Evolutionary conservation across 2,329 filamentous ascomycete species (phyloP), one percentile per base, ranked within the genome.

Genomic region (Fusarium pilosicola): DNA sequence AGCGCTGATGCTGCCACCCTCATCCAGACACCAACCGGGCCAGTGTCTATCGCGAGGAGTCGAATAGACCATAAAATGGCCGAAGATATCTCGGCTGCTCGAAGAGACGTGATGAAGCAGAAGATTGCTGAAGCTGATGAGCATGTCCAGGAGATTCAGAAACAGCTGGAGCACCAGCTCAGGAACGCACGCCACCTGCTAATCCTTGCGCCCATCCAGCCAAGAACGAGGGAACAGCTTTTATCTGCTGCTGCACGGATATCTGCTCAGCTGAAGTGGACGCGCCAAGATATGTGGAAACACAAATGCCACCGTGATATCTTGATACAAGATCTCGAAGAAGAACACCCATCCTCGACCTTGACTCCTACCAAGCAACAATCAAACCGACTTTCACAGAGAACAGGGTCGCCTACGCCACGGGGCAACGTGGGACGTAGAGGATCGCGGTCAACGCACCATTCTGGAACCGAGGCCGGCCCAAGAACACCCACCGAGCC

Each of bases 251-350:
- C 96, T 26, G 94, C 92, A 11, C 91, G 93, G 13, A 92, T 97
- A 83, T 91, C 95, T 63, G 94, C 94, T 7, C 95, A 96, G 80
- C 84, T 99, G 68, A 97, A 96, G 80, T 98, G 96, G 96, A 91
- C 92, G n/a, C 89, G 96, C 69, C 92, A 97, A 80, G 94, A 97
- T 74, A 96, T 98, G 26, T 98, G 95, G 94, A 93, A 92, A 61
- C 89, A 96, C 77, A 96, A 91, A 79, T 98, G 95, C 74, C 95
- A 99, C 81, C 91, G 92, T 46, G 96, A 98, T 77, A 95, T 98
- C 68, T 85, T 99, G 26, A 86, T 91, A 10, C 88, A 95, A 82
- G 96, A 99, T 79, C 85, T 98, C 14, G 93, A 96, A 62, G 94
- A 97, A 75, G 95, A 97, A 49, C 70, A 74, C 36, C 77, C 79